phyloP scores from a whole-genome alignment of 768 basidiomycete species.

The Calocera viscosa region DNA sequence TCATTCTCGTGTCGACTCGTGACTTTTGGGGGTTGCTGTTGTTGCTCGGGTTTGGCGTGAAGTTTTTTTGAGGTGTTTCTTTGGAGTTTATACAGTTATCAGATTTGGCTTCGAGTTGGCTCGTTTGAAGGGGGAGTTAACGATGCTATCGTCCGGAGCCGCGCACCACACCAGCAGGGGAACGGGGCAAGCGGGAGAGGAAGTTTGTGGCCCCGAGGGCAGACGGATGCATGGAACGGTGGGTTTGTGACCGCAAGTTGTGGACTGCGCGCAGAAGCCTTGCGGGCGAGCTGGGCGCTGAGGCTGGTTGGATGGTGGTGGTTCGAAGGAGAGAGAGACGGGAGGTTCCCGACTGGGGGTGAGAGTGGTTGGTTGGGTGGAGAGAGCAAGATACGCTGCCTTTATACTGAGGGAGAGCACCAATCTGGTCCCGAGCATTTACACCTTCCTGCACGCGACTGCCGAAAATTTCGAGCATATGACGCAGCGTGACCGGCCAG shows the following conservation, averaged over 20 bases:
- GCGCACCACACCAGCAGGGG: slow-evolving; percentile 4
- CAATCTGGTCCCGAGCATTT: background rate
- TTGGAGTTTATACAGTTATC: background rate
- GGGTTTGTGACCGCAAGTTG: background rate
- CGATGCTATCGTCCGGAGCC: slow-evolving; percentile 7
- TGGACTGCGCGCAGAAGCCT: background rate
- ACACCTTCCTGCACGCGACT: background rate
- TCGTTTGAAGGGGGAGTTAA: background rate
- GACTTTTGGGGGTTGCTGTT: background rate
- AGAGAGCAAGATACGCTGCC: background rate
- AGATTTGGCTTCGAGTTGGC: background rate
- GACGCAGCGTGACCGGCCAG: too few species aligned
- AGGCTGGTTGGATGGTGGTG: background rate
- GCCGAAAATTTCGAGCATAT: background rate
- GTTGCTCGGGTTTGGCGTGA: background rate
- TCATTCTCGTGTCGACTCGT: background rate
- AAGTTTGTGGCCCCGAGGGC: slow-evolving; percentile 7
- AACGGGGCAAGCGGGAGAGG: slow-evolving; percentile 2
- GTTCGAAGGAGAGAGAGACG: background rate
- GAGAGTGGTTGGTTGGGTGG: background rate
- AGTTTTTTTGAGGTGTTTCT: background rate
- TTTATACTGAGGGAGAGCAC: background rate
- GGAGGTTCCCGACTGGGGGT: background rate
- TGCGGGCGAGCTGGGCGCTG: slow-evolving; percentile 9
- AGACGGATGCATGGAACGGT: slow-evolving; percentile 9